phyloP scores from a whole-genome alignment of 75 land plant genomes.

The Picea glauca region DNA sequence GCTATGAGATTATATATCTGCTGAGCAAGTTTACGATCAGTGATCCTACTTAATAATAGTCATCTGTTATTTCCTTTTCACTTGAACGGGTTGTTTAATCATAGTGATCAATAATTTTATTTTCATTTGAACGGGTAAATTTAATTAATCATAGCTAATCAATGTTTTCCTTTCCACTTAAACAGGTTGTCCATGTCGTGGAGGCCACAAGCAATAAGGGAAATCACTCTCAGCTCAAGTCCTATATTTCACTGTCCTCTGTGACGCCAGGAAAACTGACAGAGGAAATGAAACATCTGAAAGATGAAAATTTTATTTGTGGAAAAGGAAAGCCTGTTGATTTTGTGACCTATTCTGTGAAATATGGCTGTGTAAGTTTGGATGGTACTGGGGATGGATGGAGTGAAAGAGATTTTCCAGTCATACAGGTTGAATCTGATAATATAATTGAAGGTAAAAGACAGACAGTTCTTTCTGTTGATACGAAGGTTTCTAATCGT shows the following conservation, averaged over 20 bases:
- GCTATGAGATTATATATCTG: no score
- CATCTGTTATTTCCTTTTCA: no score
- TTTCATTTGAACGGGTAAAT: no score
- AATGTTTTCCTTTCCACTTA: neutral
- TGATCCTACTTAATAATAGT: no score
- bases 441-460: slow-evolving; percentile 26
- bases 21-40: neutral
- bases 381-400: slow-evolving; percentile 39
- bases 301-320: slow-evolving; percentile 63
- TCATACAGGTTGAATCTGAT: slow-evolving; percentile 47
- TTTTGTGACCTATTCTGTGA: slow-evolving; percentile 66
- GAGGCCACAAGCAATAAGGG: slow-evolving; percentile 38
- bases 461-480: slow-evolving; percentile 45
- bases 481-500: slow-evolving; percentile 50
- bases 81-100: no score
- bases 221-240: slow-evolving; percentile 26
- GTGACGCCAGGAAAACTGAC: slow-evolving; percentile 71
- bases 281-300: slow-evolving; percentile 47
- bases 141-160: no score
- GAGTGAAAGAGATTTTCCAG: slow-evolving; percentile 49
- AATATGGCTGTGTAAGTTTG: slow-evolving; percentile 52
- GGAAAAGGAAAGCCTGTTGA: slow-evolving; percentile 47
- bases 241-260: slow-evolving; percentile 72
- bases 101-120: no score
- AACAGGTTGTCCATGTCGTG: slow-evolving; percentile 88